phyloP scores from a whole-genome alignment of 2,329 filamentous ascomycete species.

The Geosmithia putterillii region DNA sequence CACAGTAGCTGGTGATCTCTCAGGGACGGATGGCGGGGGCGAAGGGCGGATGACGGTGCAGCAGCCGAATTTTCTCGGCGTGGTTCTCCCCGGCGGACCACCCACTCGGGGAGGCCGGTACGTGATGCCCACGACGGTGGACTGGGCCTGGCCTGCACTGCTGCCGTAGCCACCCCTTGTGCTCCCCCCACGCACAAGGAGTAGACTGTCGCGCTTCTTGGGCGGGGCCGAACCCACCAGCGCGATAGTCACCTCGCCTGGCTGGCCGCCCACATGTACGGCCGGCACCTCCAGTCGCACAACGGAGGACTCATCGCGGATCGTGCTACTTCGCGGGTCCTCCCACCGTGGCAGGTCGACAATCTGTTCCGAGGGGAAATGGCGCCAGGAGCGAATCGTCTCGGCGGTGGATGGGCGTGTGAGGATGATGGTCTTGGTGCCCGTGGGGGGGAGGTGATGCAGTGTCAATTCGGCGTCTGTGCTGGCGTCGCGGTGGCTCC shows the following conservation, averaged over 20 bases:
- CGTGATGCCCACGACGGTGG: slow-evolving; percentile 56
- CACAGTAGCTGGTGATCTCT: no score
- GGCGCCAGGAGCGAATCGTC: slow-evolving; percentile 53
- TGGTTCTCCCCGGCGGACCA: no score
- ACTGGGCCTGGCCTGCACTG: no score
- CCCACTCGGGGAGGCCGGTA: slow-evolving; percentile 50
- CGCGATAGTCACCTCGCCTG: slow-evolving; percentile 60
- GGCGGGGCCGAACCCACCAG: slow-evolving; percentile 35
- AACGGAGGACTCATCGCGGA: slow-evolving; percentile 18
- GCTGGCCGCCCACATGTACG: slow-evolving; percentile 33
- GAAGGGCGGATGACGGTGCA: no score
- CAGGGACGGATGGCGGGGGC: slow-evolving; percentile 1
- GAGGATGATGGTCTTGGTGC: slow-evolving; percentile 47
- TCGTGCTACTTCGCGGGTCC: slow-evolving; percentile 20
- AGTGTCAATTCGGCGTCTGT: slow-evolving; percentile 59
- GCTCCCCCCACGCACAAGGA: no score
- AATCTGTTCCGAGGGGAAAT: slow-evolving; percentile 45
- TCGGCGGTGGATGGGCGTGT: slow-evolving; percentile 53
- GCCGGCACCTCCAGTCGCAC: slow-evolving; percentile 40
- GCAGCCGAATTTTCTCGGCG: no score
- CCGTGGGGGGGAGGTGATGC: slow-evolving; percentile 43
- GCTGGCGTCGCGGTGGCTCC: slow-evolving; percentile 56
- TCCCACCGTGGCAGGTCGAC: slow-evolving; percentile 33
- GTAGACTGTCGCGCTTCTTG: slow-evolving; percentile 35
- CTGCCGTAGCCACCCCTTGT: no score